Percentiles rank a stretch among this genome's conserved stretches.
phyloP scores from a whole-genome alignment of 202 grass and related monocot species.

The Eragrostis tef region DNA sequence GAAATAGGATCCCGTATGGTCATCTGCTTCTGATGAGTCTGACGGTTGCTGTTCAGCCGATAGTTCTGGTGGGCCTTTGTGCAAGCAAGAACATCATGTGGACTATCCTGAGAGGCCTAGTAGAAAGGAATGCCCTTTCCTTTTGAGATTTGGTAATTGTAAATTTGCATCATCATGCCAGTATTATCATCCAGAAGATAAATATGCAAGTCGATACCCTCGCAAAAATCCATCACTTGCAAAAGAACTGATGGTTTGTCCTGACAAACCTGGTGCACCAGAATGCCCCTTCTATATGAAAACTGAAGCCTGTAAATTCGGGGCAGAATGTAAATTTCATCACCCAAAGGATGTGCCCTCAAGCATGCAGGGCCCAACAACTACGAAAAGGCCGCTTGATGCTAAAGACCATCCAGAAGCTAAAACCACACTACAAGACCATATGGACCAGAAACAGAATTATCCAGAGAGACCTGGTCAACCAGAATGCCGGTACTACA shows the following conservation, averaged over 20 bases:
- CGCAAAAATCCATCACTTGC: not conserved
- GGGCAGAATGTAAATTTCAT: conserved; percentile 62
- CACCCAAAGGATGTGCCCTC: conserved; percentile 50
- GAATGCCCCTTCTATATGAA: conserved; percentile 69
- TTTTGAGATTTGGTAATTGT: conserved; percentile 50
- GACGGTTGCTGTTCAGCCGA: conserved; percentile 52
- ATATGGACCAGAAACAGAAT: conserved; percentile 33
- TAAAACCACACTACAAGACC: conserved; percentile 18
- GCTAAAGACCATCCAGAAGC: conserved; percentile 22
- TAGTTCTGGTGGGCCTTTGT: conserved; percentile 52
- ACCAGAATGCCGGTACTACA: conserved; percentile 65
- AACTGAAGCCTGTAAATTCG: conserved; percentile 59
- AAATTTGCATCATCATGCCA: conserved; percentile 47
- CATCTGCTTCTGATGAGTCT: conserved; percentile 50
- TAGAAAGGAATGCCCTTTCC: conserved; percentile 51
- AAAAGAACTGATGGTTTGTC: conserved; percentile 40
- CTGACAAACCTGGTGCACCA: conserved; percentile 58
- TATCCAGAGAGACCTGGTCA: conserved; percentile 65
- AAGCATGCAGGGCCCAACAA: conserved; percentile 4
- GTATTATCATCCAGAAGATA: conserved; percentile 47
- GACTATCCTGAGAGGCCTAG: conserved; percentile 55
- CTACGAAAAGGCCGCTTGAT: conserved; percentile 25
- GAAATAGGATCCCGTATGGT: conserved; percentile 46
- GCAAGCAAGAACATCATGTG: conserved; percentile 44
- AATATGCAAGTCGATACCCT: not conserved